A percentile compares a stretch with the other conserved stretches of the same genome.
Conservation (phyloP, 1,284 basidiomycete genomes). For the Puccinia coronata region DNA sequence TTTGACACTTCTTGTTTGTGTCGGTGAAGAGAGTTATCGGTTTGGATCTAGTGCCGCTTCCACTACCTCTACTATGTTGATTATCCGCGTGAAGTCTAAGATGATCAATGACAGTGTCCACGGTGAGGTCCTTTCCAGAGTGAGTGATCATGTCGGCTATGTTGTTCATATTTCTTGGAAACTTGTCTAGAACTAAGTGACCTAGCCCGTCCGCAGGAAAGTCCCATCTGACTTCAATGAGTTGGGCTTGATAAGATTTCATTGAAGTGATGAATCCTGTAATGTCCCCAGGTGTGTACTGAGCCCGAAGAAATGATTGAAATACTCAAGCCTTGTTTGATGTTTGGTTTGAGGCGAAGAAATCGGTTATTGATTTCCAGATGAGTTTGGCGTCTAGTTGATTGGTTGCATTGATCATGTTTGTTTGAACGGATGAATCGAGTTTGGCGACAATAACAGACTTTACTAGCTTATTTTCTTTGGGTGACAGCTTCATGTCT, state of each 20-base stretch:
- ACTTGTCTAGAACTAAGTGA: background rate
- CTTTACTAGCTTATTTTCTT: background rate
- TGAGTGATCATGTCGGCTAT: background rate
- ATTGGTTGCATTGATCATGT: background rate
- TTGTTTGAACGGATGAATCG: background rate
- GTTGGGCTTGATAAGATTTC: background rate
- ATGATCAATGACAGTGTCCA: background rate
- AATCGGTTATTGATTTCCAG: background rate
- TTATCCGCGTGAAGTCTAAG: background rate
- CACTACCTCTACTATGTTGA: background rate
- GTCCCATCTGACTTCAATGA: background rate
- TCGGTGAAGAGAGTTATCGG: background rate
- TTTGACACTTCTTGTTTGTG: background rate
- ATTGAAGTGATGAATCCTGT: background rate
- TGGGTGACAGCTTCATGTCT: background rate
- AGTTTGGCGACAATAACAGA: background rate
- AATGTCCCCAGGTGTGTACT: background rate
- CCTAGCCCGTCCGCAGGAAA: background rate
- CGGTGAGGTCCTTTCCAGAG: background rate
- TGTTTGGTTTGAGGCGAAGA: background rate
- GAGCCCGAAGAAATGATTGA: background rate
- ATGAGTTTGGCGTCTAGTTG: background rate
- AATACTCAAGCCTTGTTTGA: conserved; percentile 1
- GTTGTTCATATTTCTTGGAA: background rate
- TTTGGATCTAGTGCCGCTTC: background rate